Percentiles rank a stretch among this genome's conserved stretches.
Evolutionary conservation across 148 eudicot genomes (phyloP).

Genomic region (Euryodendron excelsum): DNA sequence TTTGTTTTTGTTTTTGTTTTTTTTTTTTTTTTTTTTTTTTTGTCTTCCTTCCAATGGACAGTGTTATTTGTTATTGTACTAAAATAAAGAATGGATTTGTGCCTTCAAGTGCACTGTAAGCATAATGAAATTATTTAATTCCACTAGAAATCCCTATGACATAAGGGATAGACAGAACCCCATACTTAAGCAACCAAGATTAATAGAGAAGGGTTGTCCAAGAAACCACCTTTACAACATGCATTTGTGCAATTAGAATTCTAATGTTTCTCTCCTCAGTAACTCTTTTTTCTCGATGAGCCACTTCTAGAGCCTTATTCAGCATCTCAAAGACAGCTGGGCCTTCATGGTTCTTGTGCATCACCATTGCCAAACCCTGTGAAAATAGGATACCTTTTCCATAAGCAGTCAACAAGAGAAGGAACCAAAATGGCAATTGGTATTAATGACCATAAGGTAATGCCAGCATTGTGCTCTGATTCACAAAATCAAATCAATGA

Average conservation of each 20-base stretch:
- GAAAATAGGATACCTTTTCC: conserved; percentile 9
- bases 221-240: conserved; percentile 63
- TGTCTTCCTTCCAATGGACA: not conserved
- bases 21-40: too few species aligned
- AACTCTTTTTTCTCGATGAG: conserved; percentile 58
- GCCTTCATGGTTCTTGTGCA: conserved; percentile 93
- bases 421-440: not conserved
- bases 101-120: not conserved
- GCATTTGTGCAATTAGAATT: conserved; percentile 90
- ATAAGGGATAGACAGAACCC: not conserved
- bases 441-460: not conserved
- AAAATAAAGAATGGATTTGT: not conserved
- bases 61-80: not conserved
- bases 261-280: conserved; percentile 82
- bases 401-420: conserved; percentile 8
- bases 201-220: not conserved
- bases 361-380: conserved; percentile 96
- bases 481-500: not conserved
- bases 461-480: not conserved
- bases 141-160: not conserved
- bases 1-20: too few species aligned
- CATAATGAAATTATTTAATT: not conserved
- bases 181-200: not conserved
- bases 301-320: conserved; percentile 58
- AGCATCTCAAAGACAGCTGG: conserved; percentile 84